Conservation (phyloP, 345 rosid genomes). For the Ceriops decandra region DNA sequence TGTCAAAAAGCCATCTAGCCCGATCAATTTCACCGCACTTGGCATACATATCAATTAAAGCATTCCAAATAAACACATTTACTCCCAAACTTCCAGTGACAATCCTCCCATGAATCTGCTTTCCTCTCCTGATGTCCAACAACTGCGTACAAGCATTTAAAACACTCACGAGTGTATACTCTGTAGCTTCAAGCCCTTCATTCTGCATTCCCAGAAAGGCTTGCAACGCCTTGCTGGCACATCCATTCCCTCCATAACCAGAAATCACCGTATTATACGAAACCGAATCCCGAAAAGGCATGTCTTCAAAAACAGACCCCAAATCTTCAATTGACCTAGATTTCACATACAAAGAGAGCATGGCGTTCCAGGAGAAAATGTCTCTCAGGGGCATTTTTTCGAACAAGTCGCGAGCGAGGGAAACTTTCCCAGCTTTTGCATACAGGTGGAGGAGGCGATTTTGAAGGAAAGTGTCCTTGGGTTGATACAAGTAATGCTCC, state of each 20-base stretch:
- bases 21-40: conserved; percentile 45
- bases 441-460: conserved; percentile 54
- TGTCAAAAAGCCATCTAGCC: conserved; percentile 47
- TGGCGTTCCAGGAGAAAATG: conserved; percentile 53
- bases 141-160: conserved; percentile 49
- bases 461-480: conserved; percentile 39
- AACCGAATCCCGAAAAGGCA: conserved; percentile 48
- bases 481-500: conserved; percentile 40
- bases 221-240: conserved; percentile 32
- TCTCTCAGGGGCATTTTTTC: conserved; percentile 50
- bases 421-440: conserved; percentile 32
- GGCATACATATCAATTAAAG: conserved; percentile 52
- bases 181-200: conserved; percentile 40
- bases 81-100: conserved; percentile 23
- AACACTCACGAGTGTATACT: conserved; percentile 47
- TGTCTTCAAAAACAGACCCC: conserved; percentile 33
- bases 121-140: conserved; percentile 44
- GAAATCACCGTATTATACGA: conserved; percentile 51
- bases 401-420: conserved; percentile 42
- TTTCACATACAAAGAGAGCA: conserved; percentile 46
- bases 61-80: conserved; percentile 49
- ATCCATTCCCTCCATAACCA: conserved; percentile 37
- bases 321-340: conserved; percentile 37
- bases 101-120: conserved; percentile 56
- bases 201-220: conserved; percentile 37